phyloP scores from a whole-genome alignment of 2,329 filamentous ascomycete genomes.

The Aspergillus neoniger region DNA sequence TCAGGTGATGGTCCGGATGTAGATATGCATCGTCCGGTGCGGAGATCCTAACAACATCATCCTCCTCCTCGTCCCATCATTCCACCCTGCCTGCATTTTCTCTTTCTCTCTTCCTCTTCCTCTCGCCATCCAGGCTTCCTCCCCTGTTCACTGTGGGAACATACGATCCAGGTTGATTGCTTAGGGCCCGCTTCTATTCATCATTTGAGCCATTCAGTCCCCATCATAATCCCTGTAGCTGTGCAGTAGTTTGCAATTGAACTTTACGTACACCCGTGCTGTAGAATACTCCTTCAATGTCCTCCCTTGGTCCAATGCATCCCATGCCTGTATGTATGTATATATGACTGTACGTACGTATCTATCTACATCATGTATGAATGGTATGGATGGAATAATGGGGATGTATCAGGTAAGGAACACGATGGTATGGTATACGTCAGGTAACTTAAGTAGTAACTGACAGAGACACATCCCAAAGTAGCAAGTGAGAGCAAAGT shows the following conservation, averaged over 20 bases:
- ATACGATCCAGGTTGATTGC: neutral
- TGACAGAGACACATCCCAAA: no score
- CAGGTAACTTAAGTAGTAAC: neutral
- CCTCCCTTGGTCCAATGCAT: no score
- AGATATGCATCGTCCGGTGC: conserved; percentile 9
- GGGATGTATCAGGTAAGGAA: neutral
- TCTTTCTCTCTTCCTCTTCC: neutral
- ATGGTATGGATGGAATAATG: neutral
- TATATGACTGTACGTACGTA: neutral
- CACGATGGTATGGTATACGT: neutral
- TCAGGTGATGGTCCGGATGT: conserved; percentile 8
- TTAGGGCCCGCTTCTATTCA: neutral
- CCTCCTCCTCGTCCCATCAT: conserved; percentile 6
- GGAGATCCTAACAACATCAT: conserved; percentile 16
- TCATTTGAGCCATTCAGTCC: neutral
- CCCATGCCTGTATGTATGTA: neutral
- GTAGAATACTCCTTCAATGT: no score
- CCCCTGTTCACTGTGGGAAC: neutral
- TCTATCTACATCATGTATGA: no score
- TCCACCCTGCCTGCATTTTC: neutral
- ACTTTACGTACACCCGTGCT: no score
- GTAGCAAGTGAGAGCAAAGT: no score
- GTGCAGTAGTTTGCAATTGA: neutral
- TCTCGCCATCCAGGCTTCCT: neutral
- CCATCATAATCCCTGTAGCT: neutral